phyloP scores from a whole-genome alignment of 257 asterid species.

The Vinca minor region DNA sequence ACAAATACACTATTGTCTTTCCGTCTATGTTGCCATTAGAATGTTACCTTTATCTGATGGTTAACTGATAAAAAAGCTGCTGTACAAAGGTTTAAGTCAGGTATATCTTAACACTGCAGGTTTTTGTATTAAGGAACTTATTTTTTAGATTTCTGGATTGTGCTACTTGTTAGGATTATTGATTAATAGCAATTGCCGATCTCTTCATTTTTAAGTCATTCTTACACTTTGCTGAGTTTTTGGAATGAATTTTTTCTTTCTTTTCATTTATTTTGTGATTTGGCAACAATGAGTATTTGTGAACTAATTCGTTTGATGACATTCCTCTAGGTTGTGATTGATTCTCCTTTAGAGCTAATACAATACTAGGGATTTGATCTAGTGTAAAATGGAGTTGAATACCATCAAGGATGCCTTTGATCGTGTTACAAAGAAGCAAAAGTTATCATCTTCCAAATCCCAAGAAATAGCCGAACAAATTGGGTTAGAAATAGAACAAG shows the following conservation, averaged over 20 bases:
- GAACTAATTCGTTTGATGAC: background rate
- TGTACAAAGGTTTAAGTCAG: background rate
- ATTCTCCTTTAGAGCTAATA: no score
- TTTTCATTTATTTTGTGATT: no score
- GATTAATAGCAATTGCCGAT: no score
- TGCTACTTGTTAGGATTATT: no score
- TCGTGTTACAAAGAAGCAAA: constrained; percentile 83
- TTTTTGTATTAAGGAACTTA: background rate
- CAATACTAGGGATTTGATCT: constrained; percentile 17
- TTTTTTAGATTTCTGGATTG: no score
- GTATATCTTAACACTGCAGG: background rate
- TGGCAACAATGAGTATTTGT: background rate
- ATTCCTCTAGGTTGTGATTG: constrained; percentile 26
- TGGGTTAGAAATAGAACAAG: constrained; percentile 61
- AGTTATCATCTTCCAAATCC: constrained; percentile 60
- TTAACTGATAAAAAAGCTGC: no score
- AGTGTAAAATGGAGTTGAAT: constrained; percentile 61
- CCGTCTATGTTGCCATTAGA: no score
- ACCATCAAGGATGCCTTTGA: constrained; percentile 76
- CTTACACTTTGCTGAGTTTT: no score
- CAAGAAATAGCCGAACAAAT: constrained; percentile 74
- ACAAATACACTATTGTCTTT: no score
- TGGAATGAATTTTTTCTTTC: background rate
- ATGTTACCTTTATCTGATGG: background rate
- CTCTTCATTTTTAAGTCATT: no score